Evolutionary conservation across 768 basidiomycete species (phyloP), one percentile per base, ranked within the genome.

Genomic region (Coprinopsis cinerea): DNA sequence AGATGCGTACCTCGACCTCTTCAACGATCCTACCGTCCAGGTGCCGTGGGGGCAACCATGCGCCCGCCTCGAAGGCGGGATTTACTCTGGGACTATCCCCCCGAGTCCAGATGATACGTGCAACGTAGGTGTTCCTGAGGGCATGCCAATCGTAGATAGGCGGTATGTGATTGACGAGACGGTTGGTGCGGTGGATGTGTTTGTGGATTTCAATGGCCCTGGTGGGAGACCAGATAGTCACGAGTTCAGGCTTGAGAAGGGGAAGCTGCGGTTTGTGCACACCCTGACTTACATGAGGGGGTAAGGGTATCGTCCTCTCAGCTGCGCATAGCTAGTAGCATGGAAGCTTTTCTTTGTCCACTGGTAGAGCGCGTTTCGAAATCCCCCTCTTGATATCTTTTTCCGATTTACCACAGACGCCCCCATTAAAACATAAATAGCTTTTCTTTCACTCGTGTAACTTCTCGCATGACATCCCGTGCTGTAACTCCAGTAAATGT

Each of bases 141-240:
- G 45, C 22, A 34, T 52, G 22, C 34, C 23, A 24, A 22, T 50
- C 28, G 44, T 52, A 4, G 46, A 46, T 22, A 36, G 50, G 32
- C 32, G 44, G 14, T 52, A 48, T 42, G 45, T 32, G 53, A 51
- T 51, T 41, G 32, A 46, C 52, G 44, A 50, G 51, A 46, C 54
- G 44, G 36, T 52, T 17, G 57, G 41, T 10, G 14, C 49, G 3
- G 49, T 50, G 13, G 49, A 51, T n/a, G 49, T 51, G 20, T 51
- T 51, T 30, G 22, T 45, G 43, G 42, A 39, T 15, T 44, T 51
- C 18, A 34, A 37, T 27, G 49, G 49, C 20, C 23, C 49, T 35
- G 42, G 2, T 17, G 43, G 49, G 23, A 30, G 42, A 22, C 49
- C 49, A 6, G 49, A 51, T 26, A 36, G 30, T 13, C 49, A 51